These are phyloP conservation scores for Cytospora piceae DNA, from an alignment of 2,329 filamentous ascomycete genomes.

Conservation along the genomic window DNA sequence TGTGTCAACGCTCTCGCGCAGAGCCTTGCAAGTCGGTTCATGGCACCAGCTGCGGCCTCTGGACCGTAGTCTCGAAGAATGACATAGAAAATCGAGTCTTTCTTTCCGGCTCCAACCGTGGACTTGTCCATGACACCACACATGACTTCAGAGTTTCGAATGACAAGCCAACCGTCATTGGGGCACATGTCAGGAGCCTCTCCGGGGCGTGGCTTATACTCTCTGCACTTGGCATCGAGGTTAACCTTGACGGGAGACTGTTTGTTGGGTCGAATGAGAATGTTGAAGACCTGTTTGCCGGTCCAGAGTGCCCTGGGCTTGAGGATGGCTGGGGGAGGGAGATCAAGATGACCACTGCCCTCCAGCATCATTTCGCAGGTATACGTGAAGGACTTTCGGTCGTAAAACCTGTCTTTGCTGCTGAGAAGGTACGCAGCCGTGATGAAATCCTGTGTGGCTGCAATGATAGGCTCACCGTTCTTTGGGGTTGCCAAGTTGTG, in stretches of 20 bases:
- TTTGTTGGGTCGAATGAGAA: slow-evolving; percentile 87
- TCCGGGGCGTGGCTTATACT: slow-evolving; percentile 68
- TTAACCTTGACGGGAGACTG: slow-evolving; percentile 84
- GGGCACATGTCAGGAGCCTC: slow-evolving; percentile 73
- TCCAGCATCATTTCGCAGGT: slow-evolving; percentile 95
- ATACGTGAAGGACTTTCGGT: slow-evolving; percentile 84
- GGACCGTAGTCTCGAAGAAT: slow-evolving; percentile 94
- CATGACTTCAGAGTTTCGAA: slow-evolving; percentile 97
- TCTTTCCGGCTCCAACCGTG: slow-evolving; percentile 95
- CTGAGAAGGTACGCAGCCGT: slow-evolving; percentile 91
- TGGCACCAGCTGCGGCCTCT: slow-evolving; percentile 82
- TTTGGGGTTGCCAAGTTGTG: slow-evolving; percentile 95
- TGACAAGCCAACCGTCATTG: slow-evolving; percentile 87
- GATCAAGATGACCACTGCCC: slow-evolving; percentile 73
- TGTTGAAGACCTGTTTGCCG: slow-evolving; percentile 93
- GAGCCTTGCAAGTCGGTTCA: slow-evolving; percentile 91
- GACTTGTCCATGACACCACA: slow-evolving; percentile 98
- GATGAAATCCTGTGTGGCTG: slow-evolving; percentile 99
- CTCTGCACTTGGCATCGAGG: slow-evolving; percentile 87
- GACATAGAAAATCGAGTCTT: slow-evolving; percentile 96
- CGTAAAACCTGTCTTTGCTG: slow-evolving; percentile 90
- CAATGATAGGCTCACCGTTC: slow-evolving; percentile 97
- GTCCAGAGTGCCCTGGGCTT: slow-evolving; percentile 92
- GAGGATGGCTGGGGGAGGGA: slow-evolving; percentile 84
- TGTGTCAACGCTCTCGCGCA: slow-evolving; percentile 88